These are phyloP conservation scores for Hippophae tibetana DNA, from an alignment of 306 rosid species.

Conservation along the genomic window DNA sequence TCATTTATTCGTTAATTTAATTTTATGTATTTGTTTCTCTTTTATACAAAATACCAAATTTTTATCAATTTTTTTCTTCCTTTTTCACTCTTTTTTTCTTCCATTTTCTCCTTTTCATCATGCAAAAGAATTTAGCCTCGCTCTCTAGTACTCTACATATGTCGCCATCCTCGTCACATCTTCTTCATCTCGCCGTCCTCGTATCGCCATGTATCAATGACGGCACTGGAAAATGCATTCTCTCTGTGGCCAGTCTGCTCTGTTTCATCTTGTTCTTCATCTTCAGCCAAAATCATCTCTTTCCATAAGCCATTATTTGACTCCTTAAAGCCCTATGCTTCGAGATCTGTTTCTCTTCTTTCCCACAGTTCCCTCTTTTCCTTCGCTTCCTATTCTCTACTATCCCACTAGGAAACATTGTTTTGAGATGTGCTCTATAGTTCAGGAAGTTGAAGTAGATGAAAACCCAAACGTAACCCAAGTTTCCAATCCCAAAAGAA, in stretches of 20 bases:
- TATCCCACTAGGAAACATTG: constrained; percentile 16
- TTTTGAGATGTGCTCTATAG: constrained; percentile 33
- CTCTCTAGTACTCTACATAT: too few species aligned
- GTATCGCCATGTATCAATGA: constrained; percentile 31
- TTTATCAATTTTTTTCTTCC: too few species aligned
- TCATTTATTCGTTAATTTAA: too few species aligned
- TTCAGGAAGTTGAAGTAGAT: constrained; percentile 37
- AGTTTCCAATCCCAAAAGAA: constrained; percentile 29
- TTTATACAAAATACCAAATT: too few species aligned
- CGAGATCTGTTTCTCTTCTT: constrained; percentile 13
- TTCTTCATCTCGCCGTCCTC: too few species aligned
- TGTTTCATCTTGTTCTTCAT: constrained; percentile 9
- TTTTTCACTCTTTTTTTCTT: too few species aligned
- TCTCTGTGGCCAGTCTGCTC: constrained; percentile 29
- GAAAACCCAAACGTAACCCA: constrained; percentile 24
- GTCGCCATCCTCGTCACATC: too few species aligned
- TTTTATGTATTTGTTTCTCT: too few species aligned
- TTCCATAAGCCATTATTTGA: constrained; percentile 4
- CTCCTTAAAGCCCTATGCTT: constrained; percentile 23
- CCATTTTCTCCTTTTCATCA: too few species aligned
- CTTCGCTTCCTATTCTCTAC: constrained; percentile 10
- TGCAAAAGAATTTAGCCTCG: too few species aligned
- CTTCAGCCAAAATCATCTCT: neutral
- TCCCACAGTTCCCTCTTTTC: constrained; percentile 17
- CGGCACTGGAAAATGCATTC: constrained; percentile 46